Evolutionary conservation across 805 yeast species (phyloP).

Genomic region (Wickerhamomyces hampshirensis): DNA sequence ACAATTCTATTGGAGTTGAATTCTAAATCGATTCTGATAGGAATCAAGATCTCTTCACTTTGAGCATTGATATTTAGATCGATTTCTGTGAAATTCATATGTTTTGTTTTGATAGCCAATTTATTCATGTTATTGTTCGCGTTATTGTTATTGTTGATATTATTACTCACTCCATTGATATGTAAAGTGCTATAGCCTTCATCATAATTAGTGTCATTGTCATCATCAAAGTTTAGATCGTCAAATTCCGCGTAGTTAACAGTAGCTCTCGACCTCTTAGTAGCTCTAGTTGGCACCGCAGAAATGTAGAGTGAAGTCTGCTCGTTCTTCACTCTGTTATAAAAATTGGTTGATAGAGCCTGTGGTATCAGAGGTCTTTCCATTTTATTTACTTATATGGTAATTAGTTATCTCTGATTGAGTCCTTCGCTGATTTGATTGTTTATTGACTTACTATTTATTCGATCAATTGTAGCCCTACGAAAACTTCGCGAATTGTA

Average conservation of each 20-base stretch:
- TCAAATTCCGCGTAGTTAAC: conserved; percentile 85
- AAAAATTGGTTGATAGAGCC: conserved; percentile 72
- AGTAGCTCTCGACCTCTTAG: conserved; percentile 66
- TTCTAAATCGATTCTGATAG: conserved; percentile 82
- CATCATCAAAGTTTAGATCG: conserved; percentile 52
- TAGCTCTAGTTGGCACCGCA: conserved; percentile 71
- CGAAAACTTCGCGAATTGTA: too few relatives aligned
- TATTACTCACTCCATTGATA: background rate
- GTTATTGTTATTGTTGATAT: background rate
- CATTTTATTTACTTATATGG: conserved; percentile 6
- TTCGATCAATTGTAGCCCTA: too few relatives aligned
- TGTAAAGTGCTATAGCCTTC: conserved; percentile 10
- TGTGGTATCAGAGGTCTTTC: conserved; percentile 50
- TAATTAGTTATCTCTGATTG: too few relatives aligned
- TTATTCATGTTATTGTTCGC: conserved; percentile 10
- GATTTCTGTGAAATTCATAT: conserved; percentile 20
- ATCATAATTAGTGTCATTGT: conserved; percentile 32
- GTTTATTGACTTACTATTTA: too few relatives aligned
- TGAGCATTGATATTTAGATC: conserved; percentile 23
- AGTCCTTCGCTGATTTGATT: too few relatives aligned
- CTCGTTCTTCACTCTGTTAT: conserved; percentile 66
- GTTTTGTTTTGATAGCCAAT: conserved; percentile 23
- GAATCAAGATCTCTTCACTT: conserved; percentile 72
- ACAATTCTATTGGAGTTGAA: conserved; percentile 77
- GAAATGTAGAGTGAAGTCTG: conserved; percentile 69